Base-by-base conservation (phyloP, 2,329 filamentous ascomycete species). In the Cladosporium oxysporum region DNA sequence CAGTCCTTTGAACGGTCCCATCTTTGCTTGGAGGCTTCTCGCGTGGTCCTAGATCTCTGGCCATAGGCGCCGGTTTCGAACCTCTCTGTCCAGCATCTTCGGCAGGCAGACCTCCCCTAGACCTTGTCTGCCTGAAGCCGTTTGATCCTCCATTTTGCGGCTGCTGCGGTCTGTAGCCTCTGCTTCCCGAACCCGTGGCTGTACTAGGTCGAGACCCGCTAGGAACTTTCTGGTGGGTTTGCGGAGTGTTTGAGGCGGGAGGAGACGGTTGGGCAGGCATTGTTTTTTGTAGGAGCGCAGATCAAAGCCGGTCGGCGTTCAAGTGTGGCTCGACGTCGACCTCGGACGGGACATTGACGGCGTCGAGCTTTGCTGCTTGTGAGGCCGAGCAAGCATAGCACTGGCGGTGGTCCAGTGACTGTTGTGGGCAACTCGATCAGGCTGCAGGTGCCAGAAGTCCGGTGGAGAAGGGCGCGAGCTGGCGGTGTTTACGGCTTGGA, bases 1-100 rank as follows among this genome's bases (percentile, higher is more conserved):
- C 81, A 6, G 89, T 88, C 70, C 90, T 87, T 70, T 88, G 86
- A 44, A 82, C 84, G 71, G 87, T 87, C 28, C 90, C 83, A 73
- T 85, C 84, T 69, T 78, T 86, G 70, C 85, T 87, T 21, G 88
- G 88, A 52, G 67, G 62, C 61, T 71, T 72, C 41, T 71, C 70
- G 31, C 66, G 58, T 26, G 23, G 53, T 58, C 26, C 44, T 35
- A 31, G 58, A 29, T 66, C 59, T n/a, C 33, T 66, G 26, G 28
- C 29, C 5, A 44, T 12, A 7, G 33, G n/a, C 35, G 44, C 47
- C 26, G 49, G 37, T 49, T 47, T 61, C 28, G 57, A 55, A 3
- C 47, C 29, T 18, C 58, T 57, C 37, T 28, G 23, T 29, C 23
- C 58, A 23, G 44, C 29, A 35, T 57, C 58, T 1, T 65, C 62